A percentile compares a stretch with the other conserved stretches of the same genome.
Evolutionary conservation across 1,139 yeast species (phyloP).

Genomic region (Blastobotrys elegans): DNA sequence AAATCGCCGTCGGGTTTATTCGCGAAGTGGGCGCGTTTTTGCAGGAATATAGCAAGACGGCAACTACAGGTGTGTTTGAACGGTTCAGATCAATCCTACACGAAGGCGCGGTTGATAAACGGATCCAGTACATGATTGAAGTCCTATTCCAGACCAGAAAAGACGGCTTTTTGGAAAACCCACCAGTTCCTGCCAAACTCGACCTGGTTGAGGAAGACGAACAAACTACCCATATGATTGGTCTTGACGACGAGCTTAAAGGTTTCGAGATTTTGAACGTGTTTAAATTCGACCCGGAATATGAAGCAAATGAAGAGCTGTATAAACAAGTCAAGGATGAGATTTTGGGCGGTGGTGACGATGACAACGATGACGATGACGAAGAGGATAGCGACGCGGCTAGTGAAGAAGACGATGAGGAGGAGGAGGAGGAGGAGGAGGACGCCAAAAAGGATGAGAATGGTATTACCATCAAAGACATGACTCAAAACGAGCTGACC

Average conservation of each 20-base stretch:
- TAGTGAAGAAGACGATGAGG: slow-evolving; percentile 28
- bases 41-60: slow-evolving; percentile 39
- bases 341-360: slow-evolving; percentile 41
- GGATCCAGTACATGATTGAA: slow-evolving; percentile 49
- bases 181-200: slow-evolving; percentile 41
- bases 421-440: slow-evolving; percentile 19
- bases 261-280: slow-evolving; percentile 47
- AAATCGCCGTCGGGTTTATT: slow-evolving; percentile 43
- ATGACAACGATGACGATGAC: slow-evolving; percentile 24
- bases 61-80: slow-evolving; percentile 53
- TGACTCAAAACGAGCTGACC: slow-evolving; percentile 61
- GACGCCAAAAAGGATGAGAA: slow-evolving; percentile 10
- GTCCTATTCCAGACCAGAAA: slow-evolving; percentile 49
- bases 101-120: slow-evolving; percentile 45
- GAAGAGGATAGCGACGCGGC: slow-evolving; percentile 28
- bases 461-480: slow-evolving; percentile 45
- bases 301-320: slow-evolving; percentile 45
- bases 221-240: slow-evolving; percentile 52
- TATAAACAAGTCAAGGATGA: slow-evolving; percentile 40
- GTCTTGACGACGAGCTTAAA: slow-evolving; percentile 48
- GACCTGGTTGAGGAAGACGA: slow-evolving; percentile 68
- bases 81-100: slow-evolving; percentile 56
- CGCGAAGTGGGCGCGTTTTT: slow-evolving; percentile 44
- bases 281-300: slow-evolving; percentile 51
- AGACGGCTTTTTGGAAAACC: slow-evolving; percentile 43